phyloP scores from a whole-genome alignment of 2,329 filamentous ascomycete genomes.

The Elsinoe perseae region DNA sequence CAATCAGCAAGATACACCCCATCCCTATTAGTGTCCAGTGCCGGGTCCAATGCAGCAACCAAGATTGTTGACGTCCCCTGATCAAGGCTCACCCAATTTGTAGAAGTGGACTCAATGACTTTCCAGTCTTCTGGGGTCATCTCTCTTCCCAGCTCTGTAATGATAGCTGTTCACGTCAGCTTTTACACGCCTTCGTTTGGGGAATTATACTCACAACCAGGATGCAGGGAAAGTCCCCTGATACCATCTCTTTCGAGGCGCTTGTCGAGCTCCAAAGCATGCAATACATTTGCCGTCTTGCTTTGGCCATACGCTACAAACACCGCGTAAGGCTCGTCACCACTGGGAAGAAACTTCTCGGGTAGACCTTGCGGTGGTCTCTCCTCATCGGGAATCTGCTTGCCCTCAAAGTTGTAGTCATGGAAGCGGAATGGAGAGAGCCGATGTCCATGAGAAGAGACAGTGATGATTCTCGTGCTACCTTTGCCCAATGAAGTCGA shows the following conservation, averaged over 20 bases:
- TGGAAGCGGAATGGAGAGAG: constrained; percentile 29
- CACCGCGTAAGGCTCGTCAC: constrained; percentile 28
- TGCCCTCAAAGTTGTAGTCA: constrained; percentile 30
- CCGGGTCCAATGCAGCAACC: constrained; percentile 39
- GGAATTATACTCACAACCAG: constrained; percentile 27
- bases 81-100: constrained; percentile 33
- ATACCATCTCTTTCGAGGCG: constrained; percentile 27
- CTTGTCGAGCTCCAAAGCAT: constrained; percentile 33
- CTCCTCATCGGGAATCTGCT: constrained; percentile 21
- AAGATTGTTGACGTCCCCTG: constrained; percentile 39
- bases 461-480: constrained; percentile 25
- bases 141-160: constrained; percentile 19
- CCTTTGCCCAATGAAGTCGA: constrained; percentile 17
- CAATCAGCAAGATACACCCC: constrained; percentile 29
- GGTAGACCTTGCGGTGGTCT: constrained; percentile 17
- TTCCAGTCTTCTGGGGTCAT: constrained; percentile 18
- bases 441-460: constrained; percentile 23
- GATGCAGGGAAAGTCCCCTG: constrained; percentile 34
- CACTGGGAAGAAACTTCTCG: constrained; percentile 13
- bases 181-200: background rate
- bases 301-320: constrained; percentile 38
- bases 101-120: constrained; percentile 24
- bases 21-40: constrained; percentile 24
- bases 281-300: constrained; percentile 43
- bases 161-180: constrained; percentile 16